These are phyloP conservation scores for Pilasporangium apinafurcum DNA, from an alignment of 352 stramenopile species.

Conservation along the genomic window DNA sequence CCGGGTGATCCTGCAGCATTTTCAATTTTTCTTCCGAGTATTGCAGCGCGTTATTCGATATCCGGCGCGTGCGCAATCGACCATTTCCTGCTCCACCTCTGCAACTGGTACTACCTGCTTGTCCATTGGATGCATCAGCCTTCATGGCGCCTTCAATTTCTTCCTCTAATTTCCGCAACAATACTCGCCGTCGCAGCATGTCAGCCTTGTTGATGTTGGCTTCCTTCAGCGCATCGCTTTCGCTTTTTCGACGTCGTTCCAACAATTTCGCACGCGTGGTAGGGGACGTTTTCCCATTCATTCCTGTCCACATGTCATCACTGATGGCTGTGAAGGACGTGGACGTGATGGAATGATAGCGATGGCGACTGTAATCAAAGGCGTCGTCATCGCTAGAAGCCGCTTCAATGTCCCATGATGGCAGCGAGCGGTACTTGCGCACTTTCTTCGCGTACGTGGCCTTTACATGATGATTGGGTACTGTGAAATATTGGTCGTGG, in stretches of 20 bases:
- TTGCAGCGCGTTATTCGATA: slow-evolving; percentile 30
- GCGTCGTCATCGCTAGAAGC: slow-evolving; percentile 39
- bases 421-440: slow-evolving; percentile 33
- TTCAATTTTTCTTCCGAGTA: slow-evolving; percentile 17
- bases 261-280: slow-evolving; percentile 17
- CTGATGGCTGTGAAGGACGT: background rate
- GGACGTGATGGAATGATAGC: background rate
- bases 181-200: slow-evolving; percentile 55
- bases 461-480: too few relatives aligned
- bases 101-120: slow-evolving; percentile 2
- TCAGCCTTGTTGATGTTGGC: slow-evolving; percentile 45
- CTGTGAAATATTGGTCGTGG: too few relatives aligned
- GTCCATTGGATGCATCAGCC: slow-evolving; percentile 40
- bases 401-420: slow-evolving; percentile 40
- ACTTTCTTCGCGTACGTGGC: too few relatives aligned
- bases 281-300: slow-evolving; percentile 6
- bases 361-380: slow-evolving; percentile 10
- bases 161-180: slow-evolving; percentile 60
- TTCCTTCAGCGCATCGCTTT: slow-evolving; percentile 56
- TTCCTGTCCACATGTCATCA: background rate
- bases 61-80: slow-evolving; percentile 15
- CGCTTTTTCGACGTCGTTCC: slow-evolving; percentile 53
- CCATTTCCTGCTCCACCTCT: too few relatives aligned
- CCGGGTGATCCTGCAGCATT: slow-evolving; percentile 47
- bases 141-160: slow-evolving; percentile 70